Evolutionary conservation across 164 flowering plant species (phyloP), one percentile per base, ranked within the genome.

Genomic region (Stephania yunnanensis): DNA sequence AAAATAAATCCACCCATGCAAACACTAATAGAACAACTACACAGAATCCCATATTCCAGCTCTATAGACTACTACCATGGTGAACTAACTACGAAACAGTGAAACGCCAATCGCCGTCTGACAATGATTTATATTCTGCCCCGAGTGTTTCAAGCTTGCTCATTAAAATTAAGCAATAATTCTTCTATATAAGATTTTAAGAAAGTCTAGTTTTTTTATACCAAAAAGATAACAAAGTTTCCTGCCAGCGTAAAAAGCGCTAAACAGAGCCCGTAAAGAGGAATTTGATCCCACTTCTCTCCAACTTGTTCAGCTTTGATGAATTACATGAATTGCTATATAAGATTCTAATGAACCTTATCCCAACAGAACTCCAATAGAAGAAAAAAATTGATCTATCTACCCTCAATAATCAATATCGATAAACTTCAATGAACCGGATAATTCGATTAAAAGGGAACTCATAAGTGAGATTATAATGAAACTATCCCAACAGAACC

Each of bases 1-100:
- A 70, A 79, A 46, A 68, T 76, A 50, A 77, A 75, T 52, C 74
- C 78, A 69, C 66, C 73, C 79, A 69, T 42, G 42, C 15, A 74
- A 68, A 55, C 68, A 76, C 69, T 78, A 17, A 52, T 4, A 58
- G 70, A 73, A 73, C 11, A 63, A 4, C 22, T 31, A 44, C 71
- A 61, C 7, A 15, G 9, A 67, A 58, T 42, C 52, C 19, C 15
- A 30, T n/a, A n/a, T 52, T 19, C 77, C 63, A 44, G 29, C 74
- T 45, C 20, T 61, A 61, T 8, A 61, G 25, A 5, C 66, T 61
- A 61, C 65, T 5, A 4, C 4, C 42, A 45, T 8, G 7, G 8
- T 15, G 55, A 31, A 6, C 50, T 7, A 6, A 63, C 46, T 65
- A 64, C 68, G 6, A n/a, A 6, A 58, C 6, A 19, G 25, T 25